Percentiles rank a stretch among this genome's conserved stretches.
phyloP scores from a whole-genome alignment of 2,329 filamentous ascomycete species.

The Aspergillus nomiae region DNA sequence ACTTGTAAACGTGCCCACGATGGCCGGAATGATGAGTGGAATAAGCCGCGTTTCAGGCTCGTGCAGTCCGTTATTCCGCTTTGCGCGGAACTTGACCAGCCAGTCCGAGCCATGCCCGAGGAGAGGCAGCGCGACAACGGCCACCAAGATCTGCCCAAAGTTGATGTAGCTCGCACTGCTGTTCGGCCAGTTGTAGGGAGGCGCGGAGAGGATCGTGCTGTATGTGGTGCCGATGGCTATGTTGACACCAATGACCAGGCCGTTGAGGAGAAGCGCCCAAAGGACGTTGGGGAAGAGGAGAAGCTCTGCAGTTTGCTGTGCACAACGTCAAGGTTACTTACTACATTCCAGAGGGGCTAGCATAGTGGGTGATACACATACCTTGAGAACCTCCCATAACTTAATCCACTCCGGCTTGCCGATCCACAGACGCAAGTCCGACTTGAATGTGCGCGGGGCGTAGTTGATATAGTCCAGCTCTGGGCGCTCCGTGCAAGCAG shows the following conservation, averaged over 20 bases:
- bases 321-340: not conserved
- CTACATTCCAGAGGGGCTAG: no score
- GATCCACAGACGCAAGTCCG: conserved; percentile 44
- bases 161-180: conserved; percentile 41
- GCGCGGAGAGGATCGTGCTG: conserved; percentile 35
- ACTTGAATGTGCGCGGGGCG: conserved; percentile 36
- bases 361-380: conserved; percentile 1
- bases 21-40: conserved; percentile 37
- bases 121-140: conserved; percentile 42
- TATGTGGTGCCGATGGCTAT: conserved; percentile 49
- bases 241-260: conserved; percentile 44
- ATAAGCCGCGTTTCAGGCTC: conserved; percentile 45
- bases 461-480: conserved; percentile 41
- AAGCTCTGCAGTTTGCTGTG: conserved; percentile 33
- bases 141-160: conserved; percentile 43
- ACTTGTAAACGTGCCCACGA: conserved; percentile 40
- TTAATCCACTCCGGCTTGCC: conserved; percentile 43
- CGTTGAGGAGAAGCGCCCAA: conserved; percentile 45
- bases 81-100: conserved; percentile 38
- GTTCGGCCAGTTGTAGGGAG: conserved; percentile 43
- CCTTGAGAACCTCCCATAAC: conserved; percentile 23
- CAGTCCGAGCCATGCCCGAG: conserved; percentile 44
- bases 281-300: conserved; percentile 47
- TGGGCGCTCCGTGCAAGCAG: conserved; percentile 18
- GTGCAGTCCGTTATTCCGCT: conserved; percentile 42